Conservation (phyloP, 2,329 filamentous ascomycete genomes). For the Aureobasidium melanogenum region DNA sequence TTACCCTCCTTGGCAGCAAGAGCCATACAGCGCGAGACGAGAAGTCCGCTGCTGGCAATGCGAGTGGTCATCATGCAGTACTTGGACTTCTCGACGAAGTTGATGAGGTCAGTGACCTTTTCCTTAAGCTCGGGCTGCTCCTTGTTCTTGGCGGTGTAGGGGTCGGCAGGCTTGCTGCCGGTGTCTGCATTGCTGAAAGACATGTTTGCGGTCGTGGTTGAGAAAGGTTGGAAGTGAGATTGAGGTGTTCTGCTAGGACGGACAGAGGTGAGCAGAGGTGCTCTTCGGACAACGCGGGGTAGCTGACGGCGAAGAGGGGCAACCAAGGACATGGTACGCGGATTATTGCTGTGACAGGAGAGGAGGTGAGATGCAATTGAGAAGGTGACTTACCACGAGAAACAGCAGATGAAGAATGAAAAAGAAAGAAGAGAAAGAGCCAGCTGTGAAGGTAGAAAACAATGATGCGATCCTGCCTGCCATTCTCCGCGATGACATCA, state of each 20-base stretch:
- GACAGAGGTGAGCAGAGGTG: conserved; percentile 9
- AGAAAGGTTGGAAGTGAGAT: conserved; percentile 1
- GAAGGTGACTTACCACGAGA: conserved; percentile 2
- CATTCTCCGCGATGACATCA: neutral
- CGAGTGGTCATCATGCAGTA: conserved; percentile 86
- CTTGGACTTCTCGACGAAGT: conserved; percentile 65
- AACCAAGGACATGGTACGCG: conserved; percentile 12
- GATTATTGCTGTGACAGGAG: neutral
- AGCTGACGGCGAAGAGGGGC: conserved; percentile 15
- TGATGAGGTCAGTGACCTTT: conserved; percentile 65
- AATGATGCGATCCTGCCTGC: conserved; percentile 7
- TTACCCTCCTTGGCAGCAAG: conserved; percentile 71
- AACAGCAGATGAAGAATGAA: neutral
- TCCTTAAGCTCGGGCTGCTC: conserved; percentile 62
- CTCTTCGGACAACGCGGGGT: conserved; percentile 11
- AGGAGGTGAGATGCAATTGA: neutral
- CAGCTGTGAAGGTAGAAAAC: conserved; percentile 11
- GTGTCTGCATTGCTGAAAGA: conserved; percentile 52
- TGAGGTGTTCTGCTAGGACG: conserved; percentile 4
- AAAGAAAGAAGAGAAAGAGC: conserved; percentile 11
- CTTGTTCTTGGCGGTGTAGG: conserved; percentile 69
- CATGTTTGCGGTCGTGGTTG: conserved; percentile 19
- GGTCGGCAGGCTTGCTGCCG: conserved; percentile 59
- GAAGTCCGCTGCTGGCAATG: conserved; percentile 52
- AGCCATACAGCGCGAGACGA: conserved; percentile 81